phyloP scores from a whole-genome alignment of 2,329 filamentous ascomycete genomes.

The Fragosphaeria purpurea region DNA sequence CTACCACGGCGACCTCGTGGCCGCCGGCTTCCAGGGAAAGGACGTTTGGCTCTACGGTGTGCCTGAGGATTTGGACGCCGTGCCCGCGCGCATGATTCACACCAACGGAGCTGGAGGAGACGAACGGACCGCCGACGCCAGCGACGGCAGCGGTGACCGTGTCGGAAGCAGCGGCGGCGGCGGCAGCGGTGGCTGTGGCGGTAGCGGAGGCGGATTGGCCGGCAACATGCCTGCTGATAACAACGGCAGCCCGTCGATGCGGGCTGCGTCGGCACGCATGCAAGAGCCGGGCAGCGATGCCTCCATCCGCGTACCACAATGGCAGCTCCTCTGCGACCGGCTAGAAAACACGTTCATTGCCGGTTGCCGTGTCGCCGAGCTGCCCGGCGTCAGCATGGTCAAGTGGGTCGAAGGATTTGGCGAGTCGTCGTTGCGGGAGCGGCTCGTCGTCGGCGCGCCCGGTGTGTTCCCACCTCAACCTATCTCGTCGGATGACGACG shows the following conservation, averaged over 20 bases:
- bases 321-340: constrained; percentile 60
- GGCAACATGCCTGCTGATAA: constrained; percentile 23
- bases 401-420: constrained; percentile 59
- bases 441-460: constrained; percentile 61
- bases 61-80: constrained; percentile 59
- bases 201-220: constrained; percentile 19
- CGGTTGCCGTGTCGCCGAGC: constrained; percentile 54
- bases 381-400: constrained; percentile 56
- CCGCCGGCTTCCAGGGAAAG: constrained; percentile 61
- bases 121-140: background rate
- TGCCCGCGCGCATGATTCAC: constrained; percentile 23
- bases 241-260: constrained; percentile 29
- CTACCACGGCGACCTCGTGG: constrained; percentile 60
- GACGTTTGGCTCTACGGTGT: constrained; percentile 73
- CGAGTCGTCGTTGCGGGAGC: constrained; percentile 38
- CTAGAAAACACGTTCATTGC: constrained; percentile 60
- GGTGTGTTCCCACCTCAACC: constrained; percentile 52
- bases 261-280: constrained; percentile 24
- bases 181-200: constrained; percentile 6
- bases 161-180: constrained; percentile 14
- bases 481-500: constrained; percentile 54
- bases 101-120: background rate
- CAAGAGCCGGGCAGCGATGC: constrained; percentile 25
- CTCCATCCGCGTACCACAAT: constrained; percentile 44
- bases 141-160: background rate